Evolutionary conservation across 805 yeast genomes (phyloP), one percentile per base, ranked within the genome.

Genomic region (Sungouiella blattae): DNA sequence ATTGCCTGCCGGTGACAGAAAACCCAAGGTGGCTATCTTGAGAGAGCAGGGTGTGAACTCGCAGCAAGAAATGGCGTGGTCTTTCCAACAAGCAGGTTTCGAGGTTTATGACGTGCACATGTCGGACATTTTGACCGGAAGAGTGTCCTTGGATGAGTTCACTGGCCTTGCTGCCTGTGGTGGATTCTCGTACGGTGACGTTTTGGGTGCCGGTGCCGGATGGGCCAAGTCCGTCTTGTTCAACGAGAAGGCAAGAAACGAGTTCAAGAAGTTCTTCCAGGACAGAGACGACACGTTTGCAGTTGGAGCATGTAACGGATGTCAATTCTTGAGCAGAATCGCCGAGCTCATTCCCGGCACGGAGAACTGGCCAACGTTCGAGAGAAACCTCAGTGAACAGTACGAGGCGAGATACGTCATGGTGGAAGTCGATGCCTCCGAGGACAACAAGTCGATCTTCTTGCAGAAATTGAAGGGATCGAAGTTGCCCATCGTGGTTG

Each of bases 41-140:
- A 84, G 98, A 68, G 98, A 93, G 60, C 98, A 93, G 67, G 98
- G 98, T 67, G 96, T 93, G 37, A 93, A 93, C 61, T 95, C 97
- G 23, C 96, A 91, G 59, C 86, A 84, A 73, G 98, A 93, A 68
- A 89, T 93, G 97, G 97, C 98, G 2, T 89, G 94, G 87, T 77
- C 91, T 46, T 88, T 93, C 75, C 82, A 82, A 58, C 87, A 82
- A 60, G 96, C 98, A 23, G 98, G 98, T 0, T 93, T 93, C 61
- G 87, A 80, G 14, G 73, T 89, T n/a, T 78, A 86, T 40, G 98
- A 93, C 62, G 95, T 93, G 26, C 97, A 94, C 55, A 93, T 93
- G 98, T 78, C 94, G 14, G 98, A 93, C 59, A 75, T 93, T 40
- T 65, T 89, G 43, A 65, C 73, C 25, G 95, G 95, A 28, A 73